A percentile compares a stretch with the other conserved stretches of the same genome.
These are phyloP conservation scores for Microsporum ferrugineum DNA, from an alignment of 2,329 filamentous ascomycete genomes.

Conservation along the genomic window DNA sequence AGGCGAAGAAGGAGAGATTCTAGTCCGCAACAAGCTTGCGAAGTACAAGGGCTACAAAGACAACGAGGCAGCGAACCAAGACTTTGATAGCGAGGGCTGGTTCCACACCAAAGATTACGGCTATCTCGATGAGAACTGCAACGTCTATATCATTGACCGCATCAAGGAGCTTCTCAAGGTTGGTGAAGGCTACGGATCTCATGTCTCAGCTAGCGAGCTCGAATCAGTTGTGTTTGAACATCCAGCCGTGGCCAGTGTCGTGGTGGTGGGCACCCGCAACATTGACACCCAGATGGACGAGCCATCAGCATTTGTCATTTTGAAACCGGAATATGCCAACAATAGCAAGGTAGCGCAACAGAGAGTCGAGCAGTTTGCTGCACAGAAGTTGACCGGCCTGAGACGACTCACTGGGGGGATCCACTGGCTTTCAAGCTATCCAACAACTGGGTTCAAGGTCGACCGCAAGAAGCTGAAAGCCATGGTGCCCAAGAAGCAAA, in stretches of 20 bases:
- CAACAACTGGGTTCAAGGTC: constrained; percentile 13
- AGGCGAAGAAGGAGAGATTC: constrained; percentile 16
- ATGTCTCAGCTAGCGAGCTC: constrained; percentile 57
- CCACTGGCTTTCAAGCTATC: constrained; percentile 11
- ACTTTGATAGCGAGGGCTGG: constrained; percentile 56
- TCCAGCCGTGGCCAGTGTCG: constrained; percentile 46
- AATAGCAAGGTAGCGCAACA: not conserved
- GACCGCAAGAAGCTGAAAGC: constrained; percentile 1
- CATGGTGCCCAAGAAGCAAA: constrained; percentile 1
- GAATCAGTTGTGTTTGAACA: constrained; percentile 44
- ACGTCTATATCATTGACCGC: constrained; percentile 83
- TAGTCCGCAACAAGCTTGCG: constrained; percentile 15
- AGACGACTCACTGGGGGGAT: constrained; percentile 12
- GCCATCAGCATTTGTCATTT: constrained; percentile 14
- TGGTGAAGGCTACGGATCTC: constrained; percentile 53
- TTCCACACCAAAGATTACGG: constrained; percentile 86
- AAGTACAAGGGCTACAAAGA: constrained; percentile 49
- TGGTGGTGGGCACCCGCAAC: constrained; percentile 52
- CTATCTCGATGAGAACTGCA: constrained; percentile 61
- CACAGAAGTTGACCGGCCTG: constrained; percentile 10
- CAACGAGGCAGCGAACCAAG: constrained; percentile 46
- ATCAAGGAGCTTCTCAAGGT: constrained; percentile 51
- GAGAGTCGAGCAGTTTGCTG: constrained; percentile 10
- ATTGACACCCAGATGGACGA: constrained; percentile 47
- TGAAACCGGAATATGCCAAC: constrained; percentile 10